Percentiles rank a stretch among this genome's conserved stretches.
Conservation (phyloP, 371 early-diverging fungal species). For the Mucor piriformis region DNA sequence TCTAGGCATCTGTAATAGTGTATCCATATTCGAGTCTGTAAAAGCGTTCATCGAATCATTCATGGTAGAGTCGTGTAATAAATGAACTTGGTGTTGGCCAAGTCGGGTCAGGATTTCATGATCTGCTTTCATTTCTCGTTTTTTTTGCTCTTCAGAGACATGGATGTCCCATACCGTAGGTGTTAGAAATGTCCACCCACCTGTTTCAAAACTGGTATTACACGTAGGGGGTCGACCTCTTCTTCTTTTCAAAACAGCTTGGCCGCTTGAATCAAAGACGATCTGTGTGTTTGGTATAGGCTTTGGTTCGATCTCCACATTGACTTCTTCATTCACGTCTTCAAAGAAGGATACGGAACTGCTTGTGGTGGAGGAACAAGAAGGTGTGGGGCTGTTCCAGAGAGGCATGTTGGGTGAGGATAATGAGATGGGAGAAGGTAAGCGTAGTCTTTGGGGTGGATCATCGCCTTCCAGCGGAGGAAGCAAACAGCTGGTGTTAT, state of each 20-base stretch:
- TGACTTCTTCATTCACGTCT: too few species aligned
- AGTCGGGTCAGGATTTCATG: neutral
- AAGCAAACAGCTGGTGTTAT: too few species aligned
- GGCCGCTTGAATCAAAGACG: slow-evolving; percentile 23
- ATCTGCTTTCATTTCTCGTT: slow-evolving; percentile 10
- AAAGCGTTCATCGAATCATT: slow-evolving; percentile 41
- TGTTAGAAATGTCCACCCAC: slow-evolving; percentile 48
- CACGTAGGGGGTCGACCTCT: slow-evolving; percentile 46
- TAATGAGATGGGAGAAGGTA: slow-evolving; percentile 11
- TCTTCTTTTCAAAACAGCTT: slow-evolving; percentile 45
- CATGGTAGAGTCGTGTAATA: slow-evolving; percentile 5
- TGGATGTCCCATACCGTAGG: slow-evolving; percentile 46
- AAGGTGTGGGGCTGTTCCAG: neutral
- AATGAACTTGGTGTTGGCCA: neutral
- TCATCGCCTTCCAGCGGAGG: slow-evolving; percentile 25
- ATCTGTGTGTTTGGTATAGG: slow-evolving; percentile 17
- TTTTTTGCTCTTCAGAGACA: slow-evolving; percentile 14
- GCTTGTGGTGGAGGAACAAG: neutral
- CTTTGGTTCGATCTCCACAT: neutral
- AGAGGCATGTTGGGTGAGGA: neutral
- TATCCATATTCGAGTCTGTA: slow-evolving; percentile 46
- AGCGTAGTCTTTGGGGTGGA: slow-evolving; percentile 19
- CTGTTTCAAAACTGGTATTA: slow-evolving; percentile 22
- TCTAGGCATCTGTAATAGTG: slow-evolving; percentile 39
- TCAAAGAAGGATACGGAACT: neutral